phyloP scores from a whole-genome alignment of 2,329 filamentous ascomycete genomes.

The Hypoxylon sp. region DNA sequence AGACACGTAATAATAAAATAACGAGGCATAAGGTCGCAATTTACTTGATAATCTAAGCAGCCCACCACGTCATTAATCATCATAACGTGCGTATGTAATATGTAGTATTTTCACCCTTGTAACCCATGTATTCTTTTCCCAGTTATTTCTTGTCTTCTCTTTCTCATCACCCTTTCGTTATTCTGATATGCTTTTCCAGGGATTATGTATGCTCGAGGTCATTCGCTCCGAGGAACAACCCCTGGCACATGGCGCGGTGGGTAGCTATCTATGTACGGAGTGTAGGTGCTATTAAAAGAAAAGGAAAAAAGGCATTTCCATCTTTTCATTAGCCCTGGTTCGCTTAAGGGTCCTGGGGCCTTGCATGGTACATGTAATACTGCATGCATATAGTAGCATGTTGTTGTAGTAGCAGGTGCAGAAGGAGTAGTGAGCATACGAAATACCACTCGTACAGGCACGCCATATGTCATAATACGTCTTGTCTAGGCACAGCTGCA shows the following conservation, averaged over 20 bases:
- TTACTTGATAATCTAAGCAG: neutral
- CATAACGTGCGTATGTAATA: too few species aligned
- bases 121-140: too few species aligned
- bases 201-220: too few species aligned
- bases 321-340: neutral
- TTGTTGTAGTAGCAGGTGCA: too few species aligned
- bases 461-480: conserved; percentile 20
- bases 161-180: neutral
- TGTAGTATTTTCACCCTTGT: too few species aligned
- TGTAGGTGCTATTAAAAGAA: too few species aligned
- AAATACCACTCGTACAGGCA: neutral
- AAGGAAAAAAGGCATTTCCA: neutral
- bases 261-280: too few species aligned
- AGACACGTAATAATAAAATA: neutral
- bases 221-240: too few species aligned
- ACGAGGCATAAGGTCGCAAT: conserved; percentile 6
- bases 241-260: too few species aligned
- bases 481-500: neutral
- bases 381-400: too few species aligned
- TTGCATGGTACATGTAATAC: too few species aligned
- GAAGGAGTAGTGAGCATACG: neutral
- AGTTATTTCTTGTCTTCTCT: neutral
- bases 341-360: neutral
- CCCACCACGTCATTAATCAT: neutral
- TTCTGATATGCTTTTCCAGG: neutral